Percentiles rank a stretch among this genome's conserved stretches.
These are phyloP conservation scores for Yamadazyma diddensiae DNA, from an alignment of 1,139 yeast species.

Conservation along the genomic window DNA sequence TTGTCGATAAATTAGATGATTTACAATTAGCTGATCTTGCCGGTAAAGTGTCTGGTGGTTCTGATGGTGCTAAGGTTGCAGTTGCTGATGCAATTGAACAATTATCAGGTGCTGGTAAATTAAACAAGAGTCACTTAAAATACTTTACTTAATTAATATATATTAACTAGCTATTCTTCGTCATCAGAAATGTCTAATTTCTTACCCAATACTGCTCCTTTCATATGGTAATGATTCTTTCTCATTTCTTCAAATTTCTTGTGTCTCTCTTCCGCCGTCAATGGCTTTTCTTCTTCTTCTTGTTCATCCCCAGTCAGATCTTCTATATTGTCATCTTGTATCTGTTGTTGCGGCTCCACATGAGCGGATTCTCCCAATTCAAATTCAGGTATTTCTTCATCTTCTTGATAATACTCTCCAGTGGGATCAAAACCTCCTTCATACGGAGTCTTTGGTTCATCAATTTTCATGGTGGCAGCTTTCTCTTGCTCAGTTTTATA, in stretches of 20 bases:
- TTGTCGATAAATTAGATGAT: conserved; percentile 80
- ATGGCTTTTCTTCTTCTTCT: conserved; percentile 30
- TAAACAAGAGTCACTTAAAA: conserved; percentile 34
- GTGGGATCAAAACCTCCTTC: conserved; percentile 89
- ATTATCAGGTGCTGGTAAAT: conserved; percentile 30
- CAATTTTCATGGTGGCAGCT: conserved; percentile 76
- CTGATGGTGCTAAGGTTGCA: conserved; percentile 50
- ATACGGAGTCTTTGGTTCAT: conserved; percentile 97
- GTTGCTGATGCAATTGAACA: conserved; percentile 48
- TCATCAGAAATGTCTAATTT: conserved; percentile 31
- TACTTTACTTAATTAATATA: conserved; percentile 21
- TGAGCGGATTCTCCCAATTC: conserved; percentile 39
- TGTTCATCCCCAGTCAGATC: conserved; percentile 23
- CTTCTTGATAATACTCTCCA: conserved; percentile 76
- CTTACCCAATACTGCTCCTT: conserved; percentile 51
- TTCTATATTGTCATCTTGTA: conserved; percentile 38
- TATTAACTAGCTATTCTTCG: conserved; percentile 15
- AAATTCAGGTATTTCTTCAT: conserved; percentile 55
- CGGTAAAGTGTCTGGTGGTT: conserved; percentile 53
- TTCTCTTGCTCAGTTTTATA: conserved; percentile 67
- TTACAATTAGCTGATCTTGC: conserved; percentile 70
- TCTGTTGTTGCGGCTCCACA: conserved; percentile 33
- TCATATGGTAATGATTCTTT: conserved; percentile 73
- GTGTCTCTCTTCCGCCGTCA: conserved; percentile 62
- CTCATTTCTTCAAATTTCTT: conserved; percentile 70